Evolutionary conservation across 345 rosid species (phyloP).

Genomic region (Excoecaria cochinchinensis): DNA sequence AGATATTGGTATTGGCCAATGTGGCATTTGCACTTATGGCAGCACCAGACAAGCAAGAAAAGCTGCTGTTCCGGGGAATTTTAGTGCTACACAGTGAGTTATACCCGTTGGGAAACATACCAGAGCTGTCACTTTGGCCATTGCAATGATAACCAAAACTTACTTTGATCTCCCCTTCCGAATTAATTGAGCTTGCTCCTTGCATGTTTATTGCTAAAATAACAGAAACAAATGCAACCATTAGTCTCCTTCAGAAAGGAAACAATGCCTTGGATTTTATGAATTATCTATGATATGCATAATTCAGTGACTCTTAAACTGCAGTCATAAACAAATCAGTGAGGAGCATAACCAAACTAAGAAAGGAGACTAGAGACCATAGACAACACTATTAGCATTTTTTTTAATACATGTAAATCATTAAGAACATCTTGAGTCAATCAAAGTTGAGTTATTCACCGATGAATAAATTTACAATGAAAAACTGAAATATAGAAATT

Average conservation of each 20-base stretch:
- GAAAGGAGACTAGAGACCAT: background rate
- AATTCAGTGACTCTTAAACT: slow-evolving; percentile 3
- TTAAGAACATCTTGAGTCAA: background rate
- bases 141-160: slow-evolving; percentile 93
- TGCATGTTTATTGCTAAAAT: slow-evolving; percentile 44
- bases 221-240: slow-evolving; percentile 8
- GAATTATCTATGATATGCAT: background rate
- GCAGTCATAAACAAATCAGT: background rate
- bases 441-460: background rate
- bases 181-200: slow-evolving; percentile 36
- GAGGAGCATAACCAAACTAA: background rate
- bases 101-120: slow-evolving; percentile 27
- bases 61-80: slow-evolving; percentile 60
- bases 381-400: background rate
- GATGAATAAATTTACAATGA: background rate
- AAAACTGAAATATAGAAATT: background rate
- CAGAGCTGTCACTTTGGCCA: slow-evolving; percentile 27
- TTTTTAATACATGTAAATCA: background rate
- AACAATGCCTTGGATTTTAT: background rate
- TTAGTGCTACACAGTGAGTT: slow-evolving; percentile 41
- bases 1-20: slow-evolving; percentile 88
- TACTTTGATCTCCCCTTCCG: slow-evolving; percentile 74
- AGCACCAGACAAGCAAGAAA: slow-evolving; percentile 97
- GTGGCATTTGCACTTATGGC: slow-evolving; percentile 95
- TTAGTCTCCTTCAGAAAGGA: slow-evolving; percentile 8